Base-by-base conservation (phyloP, 2,329 filamentous ascomycete genomes). In the Pezicula carpinea region DNA sequence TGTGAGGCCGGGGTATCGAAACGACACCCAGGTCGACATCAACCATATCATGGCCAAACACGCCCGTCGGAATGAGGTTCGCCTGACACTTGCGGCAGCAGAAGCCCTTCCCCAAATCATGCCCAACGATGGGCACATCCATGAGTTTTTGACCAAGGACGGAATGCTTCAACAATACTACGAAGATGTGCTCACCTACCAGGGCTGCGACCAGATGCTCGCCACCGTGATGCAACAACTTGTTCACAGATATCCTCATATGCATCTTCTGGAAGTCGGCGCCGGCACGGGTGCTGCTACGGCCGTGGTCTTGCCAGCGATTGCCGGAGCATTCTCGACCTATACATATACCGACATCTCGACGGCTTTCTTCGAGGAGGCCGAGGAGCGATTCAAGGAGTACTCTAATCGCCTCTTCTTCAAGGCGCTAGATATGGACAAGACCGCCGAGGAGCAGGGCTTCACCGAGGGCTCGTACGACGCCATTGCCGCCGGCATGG, bases 241-340 rank as follows among this genome's bases (percentile, higher is more conserved):
- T 6, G 39, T 22, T 17, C 64, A 70, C 47, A 59, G 68, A 39
- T 64, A 62, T 19, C 64, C 68, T 0, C 48, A 46, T 2, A 55
- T 67, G 6, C 59, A 62, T 3, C 59, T 72, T 21, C 56, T 72
- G 1, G 69, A 73, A 42, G 56, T 69, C 14, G 70, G 70, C 18
- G 40, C 15, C 14, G 36, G 36, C 7, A 39, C 36, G 5, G 36
- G 36, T 10, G 36, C 6, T 19, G 8, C 36, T 6, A 39, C 36
- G 3, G 6, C n/a, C 1, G 6, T 8, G 15, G n/a, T 39, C n/a
- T 32, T 29, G 17, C 29, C 5, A 10, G n/a, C 5, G 5, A 19
- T 39, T 19, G 19, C 8, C 36, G 11, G 6, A 8, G 23, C 39
- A 29, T 32, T 15, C 39, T 26, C n/a, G 10, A 23, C 39, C 5